These are phyloP conservation scores for Backusella westeae DNA, from an alignment of 192 early-diverging fungal species.

Conservation along the genomic window DNA sequence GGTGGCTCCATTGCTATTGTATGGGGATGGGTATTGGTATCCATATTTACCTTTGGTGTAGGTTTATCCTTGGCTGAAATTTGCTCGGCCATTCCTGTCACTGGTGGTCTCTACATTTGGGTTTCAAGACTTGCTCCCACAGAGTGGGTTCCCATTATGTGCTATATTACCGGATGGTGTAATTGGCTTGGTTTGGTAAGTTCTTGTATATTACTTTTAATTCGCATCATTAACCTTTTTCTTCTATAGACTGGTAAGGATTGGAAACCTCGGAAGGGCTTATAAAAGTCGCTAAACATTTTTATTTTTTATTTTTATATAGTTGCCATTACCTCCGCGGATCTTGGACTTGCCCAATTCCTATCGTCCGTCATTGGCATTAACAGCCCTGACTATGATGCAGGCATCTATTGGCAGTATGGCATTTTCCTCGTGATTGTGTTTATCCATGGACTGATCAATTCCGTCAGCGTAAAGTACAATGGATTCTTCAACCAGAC, in stretches of 20 bases:
- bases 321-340: conserved; percentile 50
- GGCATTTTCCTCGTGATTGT: conserved; percentile 50
- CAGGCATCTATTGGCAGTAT: conserved; percentile 47
- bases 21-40: conserved; percentile 52
- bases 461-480: conserved; percentile 47
- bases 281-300: neutral
- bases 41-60: conserved; percentile 47
- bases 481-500: conserved; percentile 53
- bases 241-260: neutral
- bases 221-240: neutral
- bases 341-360: conserved; percentile 50
- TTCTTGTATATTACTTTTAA: neutral
- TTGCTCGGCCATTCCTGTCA: conserved; percentile 47
- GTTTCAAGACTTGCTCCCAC: conserved; percentile 44
- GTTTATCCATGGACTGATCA: conserved; percentile 50
- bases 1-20: conserved; percentile 51
- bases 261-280: neutral
- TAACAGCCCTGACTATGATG: conserved; percentile 25
- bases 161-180: conserved; percentile 55
- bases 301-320: neutral
- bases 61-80: conserved; percentile 54
- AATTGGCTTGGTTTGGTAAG: conserved; percentile 51
- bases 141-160: conserved; percentile 48
- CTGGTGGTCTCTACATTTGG: conserved; percentile 56
- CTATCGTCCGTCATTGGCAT: conserved; percentile 39